Conservation (phyloP, 257 asterid genomes). For the Linaria vulgaris region DNA sequence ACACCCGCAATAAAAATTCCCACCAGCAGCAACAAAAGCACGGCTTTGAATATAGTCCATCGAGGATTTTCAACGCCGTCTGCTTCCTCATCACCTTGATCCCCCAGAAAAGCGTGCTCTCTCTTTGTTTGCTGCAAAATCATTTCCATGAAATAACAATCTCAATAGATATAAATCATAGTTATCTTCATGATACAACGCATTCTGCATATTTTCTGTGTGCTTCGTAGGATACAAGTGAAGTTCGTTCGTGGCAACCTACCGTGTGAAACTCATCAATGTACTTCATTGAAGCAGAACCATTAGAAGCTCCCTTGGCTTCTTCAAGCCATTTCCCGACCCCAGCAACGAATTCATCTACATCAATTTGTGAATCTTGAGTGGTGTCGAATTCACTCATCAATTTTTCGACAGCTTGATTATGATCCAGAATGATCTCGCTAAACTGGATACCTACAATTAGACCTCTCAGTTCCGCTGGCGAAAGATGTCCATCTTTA, state of each 20-base stretch:
- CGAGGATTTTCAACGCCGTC: conserved; percentile 60
- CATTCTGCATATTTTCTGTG: too few relatives aligned
- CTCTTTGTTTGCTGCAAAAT: conserved; percentile 73
- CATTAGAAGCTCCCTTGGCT: conserved; percentile 50
- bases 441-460: conserved; percentile 69
- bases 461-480: conserved; percentile 64
- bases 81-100: conserved; percentile 54
- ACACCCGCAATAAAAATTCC: conserved; percentile 86
- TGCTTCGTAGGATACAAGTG: too few relatives aligned
- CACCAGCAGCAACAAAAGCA: conserved; percentile 55
- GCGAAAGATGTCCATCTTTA: conserved; percentile 54
- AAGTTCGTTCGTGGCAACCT: conserved; percentile 15
- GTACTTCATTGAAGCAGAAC: conserved; percentile 51
- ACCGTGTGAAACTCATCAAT: conserved; percentile 68
- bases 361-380: conserved; percentile 45
- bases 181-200: too few relatives aligned
- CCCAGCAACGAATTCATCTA: conserved; percentile 57
- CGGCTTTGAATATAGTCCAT: conserved; percentile 58
- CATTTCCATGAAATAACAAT: too few relatives aligned
- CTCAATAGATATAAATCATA: too few relatives aligned
- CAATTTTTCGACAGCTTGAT: conserved; percentile 59
- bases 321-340: conserved; percentile 66
- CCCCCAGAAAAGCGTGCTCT: conserved; percentile 65
- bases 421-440: conserved; percentile 57
- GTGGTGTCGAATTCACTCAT: conserved; percentile 71